Evolutionary conservation across 495 filamentous ascomycete genomes (phyloP).

Genomic region (Thozetella sp.): DNA sequence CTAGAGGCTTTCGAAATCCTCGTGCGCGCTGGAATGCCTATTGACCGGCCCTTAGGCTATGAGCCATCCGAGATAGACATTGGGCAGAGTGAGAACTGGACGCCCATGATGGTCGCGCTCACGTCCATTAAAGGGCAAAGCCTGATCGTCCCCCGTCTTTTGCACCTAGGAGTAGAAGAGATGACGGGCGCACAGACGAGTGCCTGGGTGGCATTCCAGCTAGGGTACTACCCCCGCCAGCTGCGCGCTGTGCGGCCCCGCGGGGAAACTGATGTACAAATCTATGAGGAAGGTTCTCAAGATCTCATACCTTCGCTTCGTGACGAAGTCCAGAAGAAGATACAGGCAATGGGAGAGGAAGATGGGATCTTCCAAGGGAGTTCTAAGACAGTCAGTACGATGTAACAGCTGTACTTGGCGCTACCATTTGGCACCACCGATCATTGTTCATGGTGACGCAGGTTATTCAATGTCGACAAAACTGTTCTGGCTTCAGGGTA

Average conservation of each 20-base stretch:
- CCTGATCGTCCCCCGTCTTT: neutral
- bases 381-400: neutral
- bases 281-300: neutral
- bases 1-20: neutral
- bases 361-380: neutral
- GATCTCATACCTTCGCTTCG: too few species aligned
- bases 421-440: too few species aligned
- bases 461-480: too few species aligned
- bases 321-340: too few species aligned
- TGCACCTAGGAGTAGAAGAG: neutral
- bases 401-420: too few species aligned
- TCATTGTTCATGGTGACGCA: too few species aligned
- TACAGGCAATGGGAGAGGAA: neutral
- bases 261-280: neutral
- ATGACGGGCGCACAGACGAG: neutral
- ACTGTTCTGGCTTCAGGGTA: too few species aligned
- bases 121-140: neutral
- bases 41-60: neutral
- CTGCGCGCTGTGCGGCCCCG: neutral
- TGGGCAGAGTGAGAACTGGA: neutral
- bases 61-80: neutral
- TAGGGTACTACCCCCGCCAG: neutral
- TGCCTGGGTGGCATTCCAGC: neutral
- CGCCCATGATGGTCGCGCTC: neutral
- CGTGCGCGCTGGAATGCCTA: neutral